Conservation (phyloP, 1,139 yeast genomes). For the Waltiozyma sp. region DNA sequence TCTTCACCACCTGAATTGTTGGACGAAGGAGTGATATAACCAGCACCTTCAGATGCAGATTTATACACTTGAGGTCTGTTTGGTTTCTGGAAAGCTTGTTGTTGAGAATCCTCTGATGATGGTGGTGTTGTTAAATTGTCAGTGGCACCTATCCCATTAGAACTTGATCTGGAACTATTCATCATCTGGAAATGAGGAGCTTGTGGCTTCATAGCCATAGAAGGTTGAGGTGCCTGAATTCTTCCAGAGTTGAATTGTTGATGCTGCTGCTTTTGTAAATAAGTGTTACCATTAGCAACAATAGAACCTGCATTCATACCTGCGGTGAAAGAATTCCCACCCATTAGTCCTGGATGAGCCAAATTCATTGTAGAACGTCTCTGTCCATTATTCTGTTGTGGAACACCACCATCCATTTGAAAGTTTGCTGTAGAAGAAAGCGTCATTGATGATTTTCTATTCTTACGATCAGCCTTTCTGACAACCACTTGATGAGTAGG, state of each 20-base stretch:
- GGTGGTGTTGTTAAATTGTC: neutral
- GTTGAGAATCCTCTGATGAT: neutral
- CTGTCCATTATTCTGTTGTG: constrained; percentile 1
- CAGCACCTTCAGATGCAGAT: neutral
- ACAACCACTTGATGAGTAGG: constrained; percentile 3
- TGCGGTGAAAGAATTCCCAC: constrained; percentile 1
- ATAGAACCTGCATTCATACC: constrained; percentile 1
- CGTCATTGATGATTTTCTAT: constrained; percentile 20
- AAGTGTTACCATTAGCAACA: constrained; percentile 1
- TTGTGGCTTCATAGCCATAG: constrained; percentile 1
- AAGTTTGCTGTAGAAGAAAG: constrained; percentile 6
- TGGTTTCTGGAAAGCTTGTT: neutral
- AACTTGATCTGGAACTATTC: constrained; percentile 1
- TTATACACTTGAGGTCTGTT: neutral
- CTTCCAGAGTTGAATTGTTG: constrained; percentile 1
- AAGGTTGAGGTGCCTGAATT: constrained; percentile 1
- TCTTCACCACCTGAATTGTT: constrained; percentile 2
- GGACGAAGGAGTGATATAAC: neutral
- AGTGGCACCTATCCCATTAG: constrained; percentile 1
- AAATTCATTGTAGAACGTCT: neutral
- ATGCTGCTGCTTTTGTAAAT: neutral
- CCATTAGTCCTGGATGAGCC: neutral
- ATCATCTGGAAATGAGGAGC: constrained; percentile 3
- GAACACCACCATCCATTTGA: neutral
- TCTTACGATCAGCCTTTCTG: constrained; percentile 18